Percentiles rank a stretch among this genome's conserved stretches.
Conservation (phyloP, 345 rosid genomes). For the Hibiscus tridactylites region DNA sequence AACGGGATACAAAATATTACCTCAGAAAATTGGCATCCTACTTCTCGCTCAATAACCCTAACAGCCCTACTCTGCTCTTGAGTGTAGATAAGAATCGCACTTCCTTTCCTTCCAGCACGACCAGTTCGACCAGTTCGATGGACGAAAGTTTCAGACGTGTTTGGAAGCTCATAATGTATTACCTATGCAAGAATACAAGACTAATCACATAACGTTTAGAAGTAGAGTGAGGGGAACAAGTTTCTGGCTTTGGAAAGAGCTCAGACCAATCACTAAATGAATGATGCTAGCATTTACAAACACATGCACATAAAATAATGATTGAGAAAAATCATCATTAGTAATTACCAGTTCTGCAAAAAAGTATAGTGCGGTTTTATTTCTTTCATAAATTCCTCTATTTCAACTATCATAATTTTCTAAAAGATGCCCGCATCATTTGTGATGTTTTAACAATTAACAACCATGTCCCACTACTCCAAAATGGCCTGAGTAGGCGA, state of each 20-base stretch:
- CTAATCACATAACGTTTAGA: neutral
- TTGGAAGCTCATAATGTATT: slow-evolving; percentile 92
- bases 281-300: neutral
- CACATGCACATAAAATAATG: neutral
- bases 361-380: neutral
- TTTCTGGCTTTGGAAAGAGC: neutral
- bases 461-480: neutral
- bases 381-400: neutral
- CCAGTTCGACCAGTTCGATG: slow-evolving; percentile 98
- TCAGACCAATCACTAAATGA: neutral
- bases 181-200: slow-evolving; percentile 30
- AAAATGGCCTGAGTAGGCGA: neutral
- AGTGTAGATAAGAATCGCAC: slow-evolving; percentile 70
- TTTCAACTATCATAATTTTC: neutral
- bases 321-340: neutral
- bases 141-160: slow-evolving; percentile 80
- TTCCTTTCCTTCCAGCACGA: slow-evolving; percentile 99
- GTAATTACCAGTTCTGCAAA: neutral
- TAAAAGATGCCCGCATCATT: neutral
- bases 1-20: slow-evolving; percentile 22
- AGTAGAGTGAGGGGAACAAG: neutral
- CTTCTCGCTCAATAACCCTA: slow-evolving; percentile 65
- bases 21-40: slow-evolving; percentile 78
- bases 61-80: slow-evolving; percentile 62
- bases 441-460: neutral